phyloP scores from a whole-genome alignment of 2,329 filamentous ascomycete genomes.

The Periglandula ipomoeae region DNA sequence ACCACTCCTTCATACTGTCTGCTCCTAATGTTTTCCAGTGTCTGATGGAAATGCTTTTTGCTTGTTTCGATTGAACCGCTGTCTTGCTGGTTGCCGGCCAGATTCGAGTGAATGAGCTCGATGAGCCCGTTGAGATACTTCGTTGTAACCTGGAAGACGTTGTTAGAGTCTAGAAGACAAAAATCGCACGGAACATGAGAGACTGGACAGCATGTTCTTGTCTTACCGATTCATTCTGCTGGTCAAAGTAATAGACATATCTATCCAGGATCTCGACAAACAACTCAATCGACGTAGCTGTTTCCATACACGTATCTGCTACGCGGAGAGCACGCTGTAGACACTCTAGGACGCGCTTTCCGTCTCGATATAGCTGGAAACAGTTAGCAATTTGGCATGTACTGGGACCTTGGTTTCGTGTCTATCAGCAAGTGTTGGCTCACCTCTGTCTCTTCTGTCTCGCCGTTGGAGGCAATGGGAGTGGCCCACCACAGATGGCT shows the following conservation, averaged over 20 bases:
- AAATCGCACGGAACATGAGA: neutral
- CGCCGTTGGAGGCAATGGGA: conserved; percentile 65
- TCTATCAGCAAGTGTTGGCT: conserved; percentile 11
- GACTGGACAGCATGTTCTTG: neutral
- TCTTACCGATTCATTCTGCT: conserved; percentile 86
- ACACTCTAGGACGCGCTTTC: conserved; percentile 93
- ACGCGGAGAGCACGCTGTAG: conserved; percentile 90
- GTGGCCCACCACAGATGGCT: conserved; percentile 98
- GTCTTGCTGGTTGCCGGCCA: conserved; percentile 75
- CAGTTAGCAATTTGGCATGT: too few relatives aligned
- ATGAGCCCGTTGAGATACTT: conserved; percentile 98
- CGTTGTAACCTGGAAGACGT: conserved; percentile 58
- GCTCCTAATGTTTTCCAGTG: conserved; percentile 83
- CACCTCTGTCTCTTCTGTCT: conserved; percentile 74
- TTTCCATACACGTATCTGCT: conserved; percentile 98
- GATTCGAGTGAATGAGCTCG: conserved; percentile 94
- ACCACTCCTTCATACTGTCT: conserved; percentile 92
- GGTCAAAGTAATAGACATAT: conserved; percentile 99
- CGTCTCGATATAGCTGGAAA: conserved; percentile 84
- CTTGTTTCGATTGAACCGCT: conserved; percentile 79
- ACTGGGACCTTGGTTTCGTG: too few relatives aligned
- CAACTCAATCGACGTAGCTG: conserved; percentile 89
- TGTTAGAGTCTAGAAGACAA: conserved; percentile 9
- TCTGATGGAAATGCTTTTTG: conserved; percentile 88
- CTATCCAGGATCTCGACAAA: conserved; percentile 98